phyloP scores from a whole-genome alignment of 208 protist species.

The Vickermania ingenoplastis region DNA sequence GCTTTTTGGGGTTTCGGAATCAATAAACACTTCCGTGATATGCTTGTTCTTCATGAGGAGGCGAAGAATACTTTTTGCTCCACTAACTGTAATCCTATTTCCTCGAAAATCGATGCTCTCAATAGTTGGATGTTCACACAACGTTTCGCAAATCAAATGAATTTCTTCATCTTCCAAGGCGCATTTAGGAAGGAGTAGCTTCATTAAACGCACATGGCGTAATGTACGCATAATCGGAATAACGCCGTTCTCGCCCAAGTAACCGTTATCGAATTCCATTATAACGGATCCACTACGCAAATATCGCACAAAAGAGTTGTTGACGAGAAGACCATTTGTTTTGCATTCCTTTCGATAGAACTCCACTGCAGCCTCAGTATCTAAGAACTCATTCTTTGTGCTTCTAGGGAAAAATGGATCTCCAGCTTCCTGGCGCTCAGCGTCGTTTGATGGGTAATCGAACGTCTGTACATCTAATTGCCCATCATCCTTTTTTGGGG shows the following conservation, averaged over 20 bases:
- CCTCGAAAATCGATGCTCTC: constrained; percentile 68
- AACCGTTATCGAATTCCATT: constrained; percentile 72
- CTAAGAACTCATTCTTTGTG: constrained; percentile 13
- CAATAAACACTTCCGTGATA: constrained; percentile 51
- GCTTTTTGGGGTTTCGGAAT: constrained; percentile 56
- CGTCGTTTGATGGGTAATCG: neutral
- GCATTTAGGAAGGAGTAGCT: constrained; percentile 40
- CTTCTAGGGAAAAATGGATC: constrained; percentile 2
- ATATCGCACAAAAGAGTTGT: constrained; percentile 58
- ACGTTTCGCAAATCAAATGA: constrained; percentile 28
- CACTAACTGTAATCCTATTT: constrained; percentile 33
- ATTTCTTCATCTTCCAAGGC: constrained; percentile 41
- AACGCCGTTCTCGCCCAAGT: constrained; percentile 69
- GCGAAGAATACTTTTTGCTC: constrained; percentile 39
- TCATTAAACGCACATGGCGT: constrained; percentile 29
- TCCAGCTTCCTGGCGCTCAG: neutral
- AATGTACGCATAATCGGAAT: constrained; percentile 60
- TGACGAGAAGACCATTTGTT: constrained; percentile 13
- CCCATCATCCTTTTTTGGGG: neutral
- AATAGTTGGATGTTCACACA: constrained; percentile 47
- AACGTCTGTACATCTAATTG: neutral
- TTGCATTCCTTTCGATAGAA: constrained; percentile 57
- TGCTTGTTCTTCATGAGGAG: constrained; percentile 38
- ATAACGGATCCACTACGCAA: constrained; percentile 27
- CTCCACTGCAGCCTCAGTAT: constrained; percentile 15